phyloP scores from a whole-genome alignment of 805 yeast genomes.

The Zygosaccharomyces bailii region DNA sequence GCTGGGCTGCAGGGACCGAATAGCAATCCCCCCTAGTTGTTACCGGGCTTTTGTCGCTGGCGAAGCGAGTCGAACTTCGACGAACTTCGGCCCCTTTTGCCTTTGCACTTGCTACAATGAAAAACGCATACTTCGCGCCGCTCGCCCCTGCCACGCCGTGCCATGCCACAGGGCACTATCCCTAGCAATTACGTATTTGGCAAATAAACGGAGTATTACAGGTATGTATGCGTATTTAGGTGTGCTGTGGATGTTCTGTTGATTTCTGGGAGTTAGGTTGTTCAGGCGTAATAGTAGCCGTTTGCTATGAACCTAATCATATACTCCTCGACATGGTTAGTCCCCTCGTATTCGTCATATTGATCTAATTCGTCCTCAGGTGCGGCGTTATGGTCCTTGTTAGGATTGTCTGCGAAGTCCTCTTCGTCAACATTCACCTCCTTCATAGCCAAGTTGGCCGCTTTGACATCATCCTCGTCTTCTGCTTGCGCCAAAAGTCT shows the following conservation, averaged over 20 bases:
- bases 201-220: background rate
- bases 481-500: constrained; percentile 85
- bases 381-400: constrained; percentile 9
- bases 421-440: constrained; percentile 82
- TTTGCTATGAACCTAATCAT: constrained; percentile 89
- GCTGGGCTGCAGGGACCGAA: background rate
- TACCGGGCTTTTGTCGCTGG: background rate
- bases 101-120: background rate
- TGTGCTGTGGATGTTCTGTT: background rate
- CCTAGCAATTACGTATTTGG: background rate
- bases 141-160: background rate
- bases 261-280: background rate
- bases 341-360: constrained; percentile 44
- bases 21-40: constrained; percentile 7
- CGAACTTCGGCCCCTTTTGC: constrained; percentile 6
- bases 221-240: background rate
- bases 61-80: constrained; percentile 7
- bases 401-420: constrained; percentile 63
- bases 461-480: constrained; percentile 86
- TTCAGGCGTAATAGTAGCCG: constrained; percentile 53
- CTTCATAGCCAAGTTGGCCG: constrained; percentile 84
- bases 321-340: constrained; percentile 90
- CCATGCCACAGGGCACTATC: background rate
- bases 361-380: constrained; percentile 17
- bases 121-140: background rate